Percentiles rank a stretch among this genome's conserved stretches.
These are phyloP conservation scores for Trametes punicea DNA, from an alignment of 768 basidiomycete species.

Conservation along the genomic window DNA sequence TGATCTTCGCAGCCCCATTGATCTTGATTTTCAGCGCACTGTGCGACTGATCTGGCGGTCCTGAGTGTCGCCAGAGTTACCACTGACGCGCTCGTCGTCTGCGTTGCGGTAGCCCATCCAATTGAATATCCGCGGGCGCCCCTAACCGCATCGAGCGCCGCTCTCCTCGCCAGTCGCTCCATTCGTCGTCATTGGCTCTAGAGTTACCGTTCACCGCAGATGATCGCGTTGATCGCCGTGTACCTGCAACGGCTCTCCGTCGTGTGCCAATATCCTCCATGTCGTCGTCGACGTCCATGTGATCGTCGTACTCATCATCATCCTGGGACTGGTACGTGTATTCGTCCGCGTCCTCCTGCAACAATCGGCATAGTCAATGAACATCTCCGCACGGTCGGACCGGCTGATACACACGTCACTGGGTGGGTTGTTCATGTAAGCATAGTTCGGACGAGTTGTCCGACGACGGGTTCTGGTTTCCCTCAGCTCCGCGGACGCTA, in stretches of 20 bases:
- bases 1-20: conserved; percentile 62
- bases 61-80: conserved; percentile 26
- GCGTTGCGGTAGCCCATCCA: conserved; percentile 60
- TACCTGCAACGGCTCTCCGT: conserved; percentile 19
- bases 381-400: conserved; percentile 4
- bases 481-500: conserved; percentile 75
- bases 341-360: conserved; percentile 60
- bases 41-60: conserved; percentile 21
- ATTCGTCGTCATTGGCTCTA: conserved; percentile 46
- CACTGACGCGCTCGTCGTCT: conserved; percentile 58
- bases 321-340: conserved; percentile 55
- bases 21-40: conserved; percentile 47
- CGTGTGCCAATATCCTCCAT: conserved; percentile 16
- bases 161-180: conserved; percentile 68
- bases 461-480: conserved; percentile 75
- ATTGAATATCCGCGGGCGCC: conserved; percentile 46
- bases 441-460: conserved; percentile 76
- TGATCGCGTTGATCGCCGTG: conserved; percentile 43
- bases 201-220: conserved; percentile 42
- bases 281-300: conserved; percentile 45
- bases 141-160: conserved; percentile 68
- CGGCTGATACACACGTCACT: conserved; percentile 53
- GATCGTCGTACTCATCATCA: conserved; percentile 60
- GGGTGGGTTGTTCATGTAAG: conserved; percentile 62
- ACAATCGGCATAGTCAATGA: background rate